Percentiles rank a stretch among this genome's conserved stretches.
phyloP scores from a whole-genome alignment of 2,329 filamentous ascomycete genomes.

The Claviceps cyperi region DNA sequence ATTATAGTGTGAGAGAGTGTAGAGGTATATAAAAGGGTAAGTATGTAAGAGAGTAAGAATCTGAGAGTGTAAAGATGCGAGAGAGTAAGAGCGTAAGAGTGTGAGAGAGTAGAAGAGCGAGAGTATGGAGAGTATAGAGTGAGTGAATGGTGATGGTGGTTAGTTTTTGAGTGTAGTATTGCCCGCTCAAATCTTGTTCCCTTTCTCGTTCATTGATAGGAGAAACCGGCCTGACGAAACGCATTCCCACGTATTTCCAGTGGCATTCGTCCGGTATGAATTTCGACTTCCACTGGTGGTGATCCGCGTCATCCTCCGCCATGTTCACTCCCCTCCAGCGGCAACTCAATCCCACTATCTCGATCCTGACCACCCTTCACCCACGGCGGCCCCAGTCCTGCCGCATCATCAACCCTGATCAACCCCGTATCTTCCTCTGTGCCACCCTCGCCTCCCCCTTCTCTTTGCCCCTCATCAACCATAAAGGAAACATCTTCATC shows the following conservation, averaged over 20 bases:
- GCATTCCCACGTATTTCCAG: background rate
- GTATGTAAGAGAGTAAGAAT: too few species aligned
- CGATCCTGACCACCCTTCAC: slow-evolving; percentile 30
- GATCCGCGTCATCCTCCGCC: too few species aligned
- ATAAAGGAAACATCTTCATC: slow-evolving; percentile 15
- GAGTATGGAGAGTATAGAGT: background rate
- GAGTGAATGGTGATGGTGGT: slow-evolving; percentile 2
- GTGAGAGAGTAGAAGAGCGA: too few species aligned
- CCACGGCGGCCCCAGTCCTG: slow-evolving; percentile 16
- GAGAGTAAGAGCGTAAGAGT: too few species aligned
- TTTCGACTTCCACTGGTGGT: too few species aligned
- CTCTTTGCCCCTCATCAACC: background rate
- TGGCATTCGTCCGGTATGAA: too few species aligned
- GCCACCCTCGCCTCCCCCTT: slow-evolving; percentile 9
- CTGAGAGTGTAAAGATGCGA: too few species aligned
- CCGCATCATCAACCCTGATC: slow-evolving; percentile 11
- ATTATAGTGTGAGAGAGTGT: too few species aligned
- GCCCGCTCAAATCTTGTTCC: background rate
- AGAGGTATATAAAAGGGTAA: too few species aligned
- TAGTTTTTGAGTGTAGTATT: background rate
- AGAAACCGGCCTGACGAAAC: background rate
- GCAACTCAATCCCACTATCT: slow-evolving; percentile 38
- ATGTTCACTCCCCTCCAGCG: slow-evolving; percentile 23
- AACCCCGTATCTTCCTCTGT: slow-evolving; percentile 9
- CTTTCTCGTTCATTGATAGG: too few species aligned